A percentile compares a stretch with the other conserved stretches of the same genome.
phyloP scores from a whole-genome alignment of 2,329 filamentous ascomycete species.

The Paracorniculantispora psalliotae region DNA sequence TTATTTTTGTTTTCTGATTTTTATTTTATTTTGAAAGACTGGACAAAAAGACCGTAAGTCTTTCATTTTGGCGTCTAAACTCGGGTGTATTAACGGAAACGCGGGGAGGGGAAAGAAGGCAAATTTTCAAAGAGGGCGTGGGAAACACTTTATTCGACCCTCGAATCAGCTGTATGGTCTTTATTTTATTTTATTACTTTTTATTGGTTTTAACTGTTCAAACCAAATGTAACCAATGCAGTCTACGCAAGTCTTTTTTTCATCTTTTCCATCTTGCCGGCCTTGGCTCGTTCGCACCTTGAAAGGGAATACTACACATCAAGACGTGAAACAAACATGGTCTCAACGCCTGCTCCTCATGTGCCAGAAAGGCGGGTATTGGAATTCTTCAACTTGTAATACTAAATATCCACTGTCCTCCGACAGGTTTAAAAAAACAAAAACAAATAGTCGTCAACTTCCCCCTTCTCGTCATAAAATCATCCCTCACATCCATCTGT shows the following conservation, averaged over 20 bases:
- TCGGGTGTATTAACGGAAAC: neutral
- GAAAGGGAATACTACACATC: neutral
- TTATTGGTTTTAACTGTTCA: neutral
- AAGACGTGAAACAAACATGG: no score
- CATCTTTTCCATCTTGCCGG: neutral
- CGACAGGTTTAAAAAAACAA: no score
- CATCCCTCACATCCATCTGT: neutral
- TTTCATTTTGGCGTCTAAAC: slow-evolving; percentile 12
- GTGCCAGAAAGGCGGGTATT: neutral
- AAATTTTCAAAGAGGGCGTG: neutral
- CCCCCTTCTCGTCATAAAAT: no score
- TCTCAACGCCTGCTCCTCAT: no score
- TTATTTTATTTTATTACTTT: neutral
- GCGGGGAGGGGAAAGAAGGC: slow-evolving; percentile 4
- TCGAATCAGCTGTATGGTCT: neutral
- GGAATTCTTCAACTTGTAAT: neutral
- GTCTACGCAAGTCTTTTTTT: neutral
- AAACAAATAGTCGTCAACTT: no score
- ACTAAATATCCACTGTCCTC: no score
- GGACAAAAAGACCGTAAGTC: slow-evolving; percentile 3
- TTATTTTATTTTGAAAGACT: slow-evolving; percentile 18
- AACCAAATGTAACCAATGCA: neutral
- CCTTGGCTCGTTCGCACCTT: neutral
- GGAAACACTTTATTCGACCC: neutral
- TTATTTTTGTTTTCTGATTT: no score